Evolutionary conservation across 495 filamentous ascomycete genomes (phyloP).

Genomic region (Penicillium desertorum): DNA sequence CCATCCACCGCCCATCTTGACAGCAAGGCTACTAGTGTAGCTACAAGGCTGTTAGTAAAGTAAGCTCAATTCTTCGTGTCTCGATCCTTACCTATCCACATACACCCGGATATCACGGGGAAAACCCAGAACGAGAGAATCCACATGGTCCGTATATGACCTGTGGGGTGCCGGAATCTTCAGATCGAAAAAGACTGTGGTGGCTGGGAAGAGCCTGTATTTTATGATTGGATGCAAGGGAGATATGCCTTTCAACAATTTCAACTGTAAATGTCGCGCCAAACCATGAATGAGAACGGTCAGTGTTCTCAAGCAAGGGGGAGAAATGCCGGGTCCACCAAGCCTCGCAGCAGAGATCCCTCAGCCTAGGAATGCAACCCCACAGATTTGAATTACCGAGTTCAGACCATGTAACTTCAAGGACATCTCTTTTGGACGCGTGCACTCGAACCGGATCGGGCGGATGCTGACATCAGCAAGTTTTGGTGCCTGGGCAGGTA

Average conservation of each 20-base stretch:
- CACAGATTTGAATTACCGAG: neutral
- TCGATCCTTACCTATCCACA: slow-evolving; percentile 62
- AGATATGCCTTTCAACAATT: neutral
- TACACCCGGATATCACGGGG: slow-evolving; percentile 64
- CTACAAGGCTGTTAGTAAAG: slow-evolving; percentile 24
- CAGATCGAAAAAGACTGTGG: neutral
- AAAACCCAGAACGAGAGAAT: slow-evolving; percentile 59
- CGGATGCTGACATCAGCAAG: neutral
- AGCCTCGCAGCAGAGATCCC: neutral
- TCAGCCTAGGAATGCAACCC: neutral
- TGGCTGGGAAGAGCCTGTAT: neutral
- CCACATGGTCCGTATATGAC: slow-evolving; percentile 20
- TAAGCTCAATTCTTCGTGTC: neutral
- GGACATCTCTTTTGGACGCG: neutral
- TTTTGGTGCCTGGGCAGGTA: neutral
- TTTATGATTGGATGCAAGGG: slow-evolving; percentile 11
- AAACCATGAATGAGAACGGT: neutral
- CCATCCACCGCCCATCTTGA: slow-evolving; percentile 62
- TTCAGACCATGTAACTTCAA: neutral
- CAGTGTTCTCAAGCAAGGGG: slow-evolving; percentile 3
- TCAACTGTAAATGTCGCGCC: neutral
- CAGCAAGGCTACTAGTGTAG: slow-evolving; percentile 59
- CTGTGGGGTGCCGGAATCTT: slow-evolving; percentile 3
- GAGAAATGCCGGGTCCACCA: neutral
- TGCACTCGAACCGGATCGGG: neutral